Base-by-base conservation (phyloP, 352 stramenopile species). In the Pythium vanterpoolii region DNA sequence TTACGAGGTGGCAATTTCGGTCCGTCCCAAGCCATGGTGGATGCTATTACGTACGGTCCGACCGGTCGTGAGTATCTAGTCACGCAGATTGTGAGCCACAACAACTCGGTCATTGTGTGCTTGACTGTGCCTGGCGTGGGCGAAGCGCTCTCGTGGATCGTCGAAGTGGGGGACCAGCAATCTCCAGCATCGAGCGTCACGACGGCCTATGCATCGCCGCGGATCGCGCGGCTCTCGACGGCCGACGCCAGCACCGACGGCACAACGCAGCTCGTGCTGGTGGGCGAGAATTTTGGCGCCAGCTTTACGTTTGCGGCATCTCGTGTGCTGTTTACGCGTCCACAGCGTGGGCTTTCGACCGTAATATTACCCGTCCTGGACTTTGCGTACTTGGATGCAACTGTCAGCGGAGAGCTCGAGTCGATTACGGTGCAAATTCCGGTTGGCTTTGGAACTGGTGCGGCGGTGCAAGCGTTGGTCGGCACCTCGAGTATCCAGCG, bases 1-100 rank as follows among this genome's bases (percentile, higher is more conserved):
- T 21, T 90, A 16, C 46, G 54, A 0, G 81, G 81, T 24, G 74
- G 67, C 1, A 88, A 90, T 62, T 90, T 90, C 51, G 81, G 81
- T 10, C 72, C 74, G 18, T 76, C 52, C 54, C 8, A 53, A 26
- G 56, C 77, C 0, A 33, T 52, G 6, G 66, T 90, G 39, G 76
- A 87, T 21, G 52, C 51, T 3, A 78, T 90, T 55, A 82, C 78
- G 7, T 90, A 89, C 44, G 81, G 81, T 7, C 45, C 66, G 0
- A 84, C 73, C 1, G 79, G 77, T 14, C 66, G 72, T 33, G 81
- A 89, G 39, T 87, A 78, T 48, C 34, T 73, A 6, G 74, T 84
- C 1, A 66, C 55, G 1, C 31, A 69, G 3, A 65, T 86, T n/a
- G 24, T 77, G 11, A 54, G 66, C 24, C 72, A 87, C 63, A 83